These are phyloP conservation scores for Yamadazyma songkhlaensis DNA, from an alignment of 1,139 yeast species.

Conservation along the genomic window DNA sequence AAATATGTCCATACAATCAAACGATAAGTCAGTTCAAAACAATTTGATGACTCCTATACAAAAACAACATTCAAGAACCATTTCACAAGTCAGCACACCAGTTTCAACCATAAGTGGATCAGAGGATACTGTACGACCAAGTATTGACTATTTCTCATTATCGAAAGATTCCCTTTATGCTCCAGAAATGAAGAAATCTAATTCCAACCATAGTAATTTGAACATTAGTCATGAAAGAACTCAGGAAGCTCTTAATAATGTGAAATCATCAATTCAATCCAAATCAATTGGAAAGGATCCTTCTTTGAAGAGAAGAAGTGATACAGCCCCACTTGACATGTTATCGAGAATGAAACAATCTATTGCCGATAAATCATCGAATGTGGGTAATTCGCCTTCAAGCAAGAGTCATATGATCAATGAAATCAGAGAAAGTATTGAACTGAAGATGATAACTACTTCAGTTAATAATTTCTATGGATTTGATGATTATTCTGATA, in stretches of 20 bases:
- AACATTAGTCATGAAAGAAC: slow-evolving; percentile 14
- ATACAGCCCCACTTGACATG: slow-evolving; percentile 29
- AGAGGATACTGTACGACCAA: slow-evolving; percentile 6
- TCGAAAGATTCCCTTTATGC: slow-evolving; percentile 9
- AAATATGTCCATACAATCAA: background rate
- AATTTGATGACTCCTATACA: background rate
- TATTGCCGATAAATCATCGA: slow-evolving; percentile 21
- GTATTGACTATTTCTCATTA: slow-evolving; percentile 15
- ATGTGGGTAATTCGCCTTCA: slow-evolving; percentile 2
- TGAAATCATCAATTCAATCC: slow-evolving; percentile 22
- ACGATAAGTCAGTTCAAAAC: background rate
- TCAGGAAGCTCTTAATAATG: slow-evolving; percentile 23
- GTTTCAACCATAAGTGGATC: background rate
- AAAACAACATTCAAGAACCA: slow-evolving; percentile 1
- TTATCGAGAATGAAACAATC: slow-evolving; percentile 23
- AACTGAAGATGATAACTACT: slow-evolving; percentile 21
- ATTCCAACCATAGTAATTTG: slow-evolving; percentile 9
- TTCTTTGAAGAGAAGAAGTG: slow-evolving; percentile 15
- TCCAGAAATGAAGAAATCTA: slow-evolving; percentile 2
- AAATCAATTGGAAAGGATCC: slow-evolving; percentile 19
- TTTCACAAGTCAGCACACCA: background rate
- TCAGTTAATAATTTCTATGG: slow-evolving; percentile 5
- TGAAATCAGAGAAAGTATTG: slow-evolving; percentile 28
- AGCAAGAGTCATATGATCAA: slow-evolving; percentile 14
- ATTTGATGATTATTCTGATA: slow-evolving; percentile 6